A percentile compares a stretch with the other conserved stretches of the same genome.
Conservation (phyloP, 2,329 filamentous ascomycete species). For the Camptophora hylomeconis region DNA sequence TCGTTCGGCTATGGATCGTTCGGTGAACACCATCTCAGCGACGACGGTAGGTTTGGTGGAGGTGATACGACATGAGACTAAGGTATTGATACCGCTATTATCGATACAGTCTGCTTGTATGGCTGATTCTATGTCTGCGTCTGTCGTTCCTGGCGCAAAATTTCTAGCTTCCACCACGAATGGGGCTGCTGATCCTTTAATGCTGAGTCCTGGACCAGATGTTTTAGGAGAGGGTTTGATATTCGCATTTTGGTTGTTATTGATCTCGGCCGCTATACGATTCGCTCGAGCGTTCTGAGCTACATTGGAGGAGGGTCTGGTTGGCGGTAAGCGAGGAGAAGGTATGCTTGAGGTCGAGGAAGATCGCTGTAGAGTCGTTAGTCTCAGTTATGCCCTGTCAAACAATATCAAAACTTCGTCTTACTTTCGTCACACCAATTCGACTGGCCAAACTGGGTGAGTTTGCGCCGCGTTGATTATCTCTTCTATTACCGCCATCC, state of each 20-base stretch:
- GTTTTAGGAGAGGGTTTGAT: constrained; percentile 22
- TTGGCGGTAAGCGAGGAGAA: constrained; percentile 18
- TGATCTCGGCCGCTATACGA: constrained; percentile 17
- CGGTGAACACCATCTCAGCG: constrained; percentile 45
- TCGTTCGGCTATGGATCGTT: constrained; percentile 42
- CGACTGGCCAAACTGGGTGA: constrained; percentile 42
- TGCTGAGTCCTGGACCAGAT: constrained; percentile 32
- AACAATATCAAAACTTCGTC: neutral
- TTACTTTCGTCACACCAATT: constrained; percentile 45
- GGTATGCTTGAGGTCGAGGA: constrained; percentile 17
- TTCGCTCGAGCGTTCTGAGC: constrained; percentile 23
- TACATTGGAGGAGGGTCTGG: constrained; percentile 10
- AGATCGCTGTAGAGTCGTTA: constrained; percentile 20
- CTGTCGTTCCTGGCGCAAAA: constrained; percentile 53
- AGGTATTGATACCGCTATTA: constrained; percentile 22
- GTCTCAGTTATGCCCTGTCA: neutral
- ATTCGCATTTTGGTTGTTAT: constrained; percentile 21
- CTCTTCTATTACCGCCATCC: constrained; percentile 28
- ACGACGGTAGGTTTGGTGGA: constrained; percentile 39
- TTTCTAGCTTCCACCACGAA: constrained; percentile 48
- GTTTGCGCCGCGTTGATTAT: constrained; percentile 23
- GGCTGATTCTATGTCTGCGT: constrained; percentile 51
- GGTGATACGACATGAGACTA: constrained; percentile 41
- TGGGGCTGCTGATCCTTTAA: constrained; percentile 42
- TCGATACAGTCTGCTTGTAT: constrained; percentile 31